Percentiles rank a stretch among this genome's conserved stretches.
Evolutionary conservation across 768 basidiomycete genomes (phyloP).

Genomic region (Lactarius tabidus): DNA sequence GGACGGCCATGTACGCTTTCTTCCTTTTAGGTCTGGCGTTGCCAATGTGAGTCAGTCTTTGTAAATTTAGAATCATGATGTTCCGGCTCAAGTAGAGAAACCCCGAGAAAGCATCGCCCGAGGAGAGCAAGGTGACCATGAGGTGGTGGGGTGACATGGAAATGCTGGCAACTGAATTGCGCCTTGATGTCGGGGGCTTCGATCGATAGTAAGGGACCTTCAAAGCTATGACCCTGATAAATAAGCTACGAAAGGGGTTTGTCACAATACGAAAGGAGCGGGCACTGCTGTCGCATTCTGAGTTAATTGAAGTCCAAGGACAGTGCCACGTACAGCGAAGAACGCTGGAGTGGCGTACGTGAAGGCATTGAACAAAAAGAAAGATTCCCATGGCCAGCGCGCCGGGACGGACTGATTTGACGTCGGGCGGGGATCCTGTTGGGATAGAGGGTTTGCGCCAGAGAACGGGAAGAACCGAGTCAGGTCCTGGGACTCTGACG

Average conservation of each 20-base stretch:
- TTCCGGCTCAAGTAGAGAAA: not conserved
- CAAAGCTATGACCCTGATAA: not conserved
- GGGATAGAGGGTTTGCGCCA: slow-evolving; percentile 4
- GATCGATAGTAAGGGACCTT: not conserved
- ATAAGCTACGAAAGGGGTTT: not conserved
- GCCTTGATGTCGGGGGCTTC: not conserved
- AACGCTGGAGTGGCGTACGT: not conserved
- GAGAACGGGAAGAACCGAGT: not conserved
- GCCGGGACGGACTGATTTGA: not conserved
- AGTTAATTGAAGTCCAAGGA: not conserved
- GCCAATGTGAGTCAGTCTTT: not conserved
- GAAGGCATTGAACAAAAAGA: not conserved
- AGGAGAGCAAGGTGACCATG: not conserved
- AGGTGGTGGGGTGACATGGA: too few relatives aligned
- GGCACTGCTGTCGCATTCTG: not conserved
- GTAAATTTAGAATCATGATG: not conserved
- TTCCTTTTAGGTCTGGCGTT: not conserved
- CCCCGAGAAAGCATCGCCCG: not conserved
- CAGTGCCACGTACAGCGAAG: not conserved
- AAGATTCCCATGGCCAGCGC: not conserved
- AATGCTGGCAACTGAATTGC: not conserved
- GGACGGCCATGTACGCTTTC: not conserved
- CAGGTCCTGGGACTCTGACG: not conserved
- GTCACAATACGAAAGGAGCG: not conserved
- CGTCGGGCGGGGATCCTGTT: not conserved